Evolutionary conservation across 2,329 filamentous ascomycete genomes (phyloP).

Genomic region (Nemania serpens): DNA sequence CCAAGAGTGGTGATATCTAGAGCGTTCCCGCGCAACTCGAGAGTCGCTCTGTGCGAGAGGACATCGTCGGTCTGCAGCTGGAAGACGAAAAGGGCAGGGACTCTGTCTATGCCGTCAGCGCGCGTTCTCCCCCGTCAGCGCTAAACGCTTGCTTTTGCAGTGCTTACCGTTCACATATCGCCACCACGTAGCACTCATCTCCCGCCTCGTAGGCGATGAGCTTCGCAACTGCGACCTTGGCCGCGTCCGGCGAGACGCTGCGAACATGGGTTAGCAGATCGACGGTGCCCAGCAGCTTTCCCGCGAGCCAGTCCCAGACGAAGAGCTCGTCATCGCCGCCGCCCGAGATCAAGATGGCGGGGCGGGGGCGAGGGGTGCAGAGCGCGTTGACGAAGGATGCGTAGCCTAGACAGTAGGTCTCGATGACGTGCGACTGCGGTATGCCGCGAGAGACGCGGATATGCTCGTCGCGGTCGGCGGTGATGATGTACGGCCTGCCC

Average conservation of each 20-base stretch:
- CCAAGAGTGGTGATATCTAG: constrained; percentile 55
- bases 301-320: constrained; percentile 79
- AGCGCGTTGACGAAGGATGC: constrained; percentile 81
- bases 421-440: constrained; percentile 85
- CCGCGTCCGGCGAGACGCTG: constrained; percentile 41
- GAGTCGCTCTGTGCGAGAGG: constrained; percentile 54
- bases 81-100: constrained; percentile 70
- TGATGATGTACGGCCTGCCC: constrained; percentile 56
- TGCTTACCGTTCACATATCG: constrained; percentile 52
- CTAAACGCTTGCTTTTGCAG: background rate
- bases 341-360: constrained; percentile 76
- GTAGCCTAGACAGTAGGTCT: constrained; percentile 88
- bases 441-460: constrained; percentile 83
- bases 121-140: constrained; percentile 19
- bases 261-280: constrained; percentile 54
- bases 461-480: constrained; percentile 67
- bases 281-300: constrained; percentile 57
- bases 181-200: constrained; percentile 43
- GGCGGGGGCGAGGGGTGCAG: constrained; percentile 61
- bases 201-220: constrained; percentile 43
- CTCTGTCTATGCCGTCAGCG: constrained; percentile 40
- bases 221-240: constrained; percentile 54
- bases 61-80: constrained; percentile 54
- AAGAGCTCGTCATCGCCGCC: constrained; percentile 82
- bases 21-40: constrained; percentile 67